Evolutionary conservation across 805 yeast species (phyloP), one percentile per base, ranked within the genome.

Genomic region (Scheffersomyces amazonensis): DNA sequence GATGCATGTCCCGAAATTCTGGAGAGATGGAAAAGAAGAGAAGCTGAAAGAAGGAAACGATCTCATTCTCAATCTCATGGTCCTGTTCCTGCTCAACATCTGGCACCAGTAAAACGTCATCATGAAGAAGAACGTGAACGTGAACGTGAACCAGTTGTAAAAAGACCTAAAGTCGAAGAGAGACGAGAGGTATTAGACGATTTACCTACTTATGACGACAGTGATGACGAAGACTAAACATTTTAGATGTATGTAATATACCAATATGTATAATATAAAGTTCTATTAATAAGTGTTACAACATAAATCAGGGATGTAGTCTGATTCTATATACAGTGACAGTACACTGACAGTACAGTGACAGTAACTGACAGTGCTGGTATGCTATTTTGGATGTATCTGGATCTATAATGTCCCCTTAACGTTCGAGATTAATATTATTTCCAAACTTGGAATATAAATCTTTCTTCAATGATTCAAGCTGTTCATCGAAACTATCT

Each of bases 401-500:
- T n/a, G n/a, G n/a, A n/a, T n/a, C n/a, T n/a, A n/a, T n/a, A n/a
- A n/a, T n/a, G n/a, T n/a, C n/a, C n/a, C n/a, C n/a, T 39, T 52
- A 76, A 38, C 81, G 68, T 57, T 91, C 99, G 34, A 91, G 66
- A 57, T 90, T 90, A 56, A 91, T 93, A 41, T 87, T 81, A 50
- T 77, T 78, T 18, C 98, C 99, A 56, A 91, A 93, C 59, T 86
- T 88, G 13, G 87, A 87, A 54, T 91, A 93, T 39, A 91, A 68
- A n/a, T 70, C 72, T 23, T 76, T 74, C 64, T 91, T 91, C 52
- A 91, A 73, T 20, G 60, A 73, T 8, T 61, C 59, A 60, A 91
- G 68, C 41, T 75, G 65, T 3, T 69, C 73, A 42, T 81, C 81
- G 24, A 82, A 65, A 1, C 56, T 69, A 2, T 70, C 77, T 23